phyloP scores from a whole-genome alignment of 495 filamentous ascomycete genomes.

The Gamarada debralockiae region DNA sequence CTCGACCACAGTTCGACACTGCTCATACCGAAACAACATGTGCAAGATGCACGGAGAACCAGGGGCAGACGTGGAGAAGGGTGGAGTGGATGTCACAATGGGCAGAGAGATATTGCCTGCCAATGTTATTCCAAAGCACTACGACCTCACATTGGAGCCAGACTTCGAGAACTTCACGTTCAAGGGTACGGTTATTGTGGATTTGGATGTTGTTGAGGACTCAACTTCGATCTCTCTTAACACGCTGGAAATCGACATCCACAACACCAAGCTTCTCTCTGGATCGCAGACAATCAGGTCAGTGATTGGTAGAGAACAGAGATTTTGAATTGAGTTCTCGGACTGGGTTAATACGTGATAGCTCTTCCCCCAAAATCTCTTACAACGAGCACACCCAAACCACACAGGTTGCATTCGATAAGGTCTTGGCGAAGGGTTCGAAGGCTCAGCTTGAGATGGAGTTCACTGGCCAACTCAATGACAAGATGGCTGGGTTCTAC shows the following conservation, averaged over 20 bases:
- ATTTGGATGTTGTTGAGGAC: slow-evolving; percentile 81
- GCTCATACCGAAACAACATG: slow-evolving; percentile 54
- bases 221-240: slow-evolving; percentile 86
- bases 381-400: slow-evolving; percentile 52
- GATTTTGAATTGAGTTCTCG: slow-evolving; percentile 9
- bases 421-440: slow-evolving; percentile 48
- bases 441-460: slow-evolving; percentile 63
- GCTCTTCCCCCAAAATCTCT: slow-evolving; percentile 48
- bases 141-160: slow-evolving; percentile 71
- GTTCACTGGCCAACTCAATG: slow-evolving; percentile 66
- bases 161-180: slow-evolving; percentile 68
- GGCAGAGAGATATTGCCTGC: slow-evolving; percentile 57
- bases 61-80: slow-evolving; percentile 33
- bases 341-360: slow-evolving; percentile 9
- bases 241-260: slow-evolving; percentile 46
- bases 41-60: slow-evolving; percentile 40
- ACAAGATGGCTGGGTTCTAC: slow-evolving; percentile 83
- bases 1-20: slow-evolving; percentile 34
- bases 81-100: slow-evolving; percentile 42
- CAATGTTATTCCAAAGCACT: slow-evolving; percentile 63
- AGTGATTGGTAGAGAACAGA: neutral
- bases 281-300: slow-evolving; percentile 8
- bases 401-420: slow-evolving; percentile 25
- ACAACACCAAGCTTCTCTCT: slow-evolving; percentile 31
- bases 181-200: slow-evolving; percentile 63